phyloP scores from a whole-genome alignment of 139 green algal genomes.

The Yamagishiella unicocca region DNA sequence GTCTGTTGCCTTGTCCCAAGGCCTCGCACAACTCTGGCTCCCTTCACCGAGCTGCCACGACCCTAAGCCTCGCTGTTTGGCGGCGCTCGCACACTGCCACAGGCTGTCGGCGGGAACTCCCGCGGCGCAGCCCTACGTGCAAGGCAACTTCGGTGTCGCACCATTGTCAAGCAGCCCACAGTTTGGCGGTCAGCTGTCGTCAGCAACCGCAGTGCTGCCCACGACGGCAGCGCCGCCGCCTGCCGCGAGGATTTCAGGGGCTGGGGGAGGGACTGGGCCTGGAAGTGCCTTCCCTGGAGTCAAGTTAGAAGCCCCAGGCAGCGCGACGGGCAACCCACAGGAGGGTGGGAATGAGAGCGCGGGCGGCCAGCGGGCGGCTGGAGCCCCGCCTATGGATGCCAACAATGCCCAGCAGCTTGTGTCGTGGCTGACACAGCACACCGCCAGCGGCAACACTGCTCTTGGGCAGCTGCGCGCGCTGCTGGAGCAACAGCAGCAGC shows the following conservation, averaged over 20 bases:
- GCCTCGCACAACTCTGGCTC: too few relatives aligned
- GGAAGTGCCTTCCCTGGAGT: not conserved
- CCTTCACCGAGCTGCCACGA: too few relatives aligned
- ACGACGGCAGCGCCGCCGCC: not conserved
- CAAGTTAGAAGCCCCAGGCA: not conserved
- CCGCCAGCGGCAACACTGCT: not conserved
- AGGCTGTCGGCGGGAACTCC: not conserved
- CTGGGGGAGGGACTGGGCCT: not conserved
- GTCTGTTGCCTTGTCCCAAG: too few relatives aligned
- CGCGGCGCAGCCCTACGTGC: not conserved
- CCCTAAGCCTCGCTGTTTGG: too few relatives aligned
- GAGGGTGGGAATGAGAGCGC: too few relatives aligned
- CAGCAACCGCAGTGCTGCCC: not conserved
- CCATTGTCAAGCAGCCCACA: conserved; percentile 18
- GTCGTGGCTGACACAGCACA: conserved; percentile 33
- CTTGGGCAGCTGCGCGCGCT: conserved; percentile 14
- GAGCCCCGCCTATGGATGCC: not conserved
- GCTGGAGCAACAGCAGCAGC: conserved; percentile 24
- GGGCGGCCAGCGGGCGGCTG: not conserved
- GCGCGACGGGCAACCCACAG: too few relatives aligned
- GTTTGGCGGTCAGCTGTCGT: not conserved
- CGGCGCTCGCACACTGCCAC: not conserved
- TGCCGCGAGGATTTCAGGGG: not conserved
- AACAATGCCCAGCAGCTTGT: conserved; percentile 10
- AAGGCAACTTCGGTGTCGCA: not conserved